These are phyloP conservation scores for Caryopteris hybrid DNA, from an alignment of 305 asterid species.

Conservation along the genomic window DNA sequence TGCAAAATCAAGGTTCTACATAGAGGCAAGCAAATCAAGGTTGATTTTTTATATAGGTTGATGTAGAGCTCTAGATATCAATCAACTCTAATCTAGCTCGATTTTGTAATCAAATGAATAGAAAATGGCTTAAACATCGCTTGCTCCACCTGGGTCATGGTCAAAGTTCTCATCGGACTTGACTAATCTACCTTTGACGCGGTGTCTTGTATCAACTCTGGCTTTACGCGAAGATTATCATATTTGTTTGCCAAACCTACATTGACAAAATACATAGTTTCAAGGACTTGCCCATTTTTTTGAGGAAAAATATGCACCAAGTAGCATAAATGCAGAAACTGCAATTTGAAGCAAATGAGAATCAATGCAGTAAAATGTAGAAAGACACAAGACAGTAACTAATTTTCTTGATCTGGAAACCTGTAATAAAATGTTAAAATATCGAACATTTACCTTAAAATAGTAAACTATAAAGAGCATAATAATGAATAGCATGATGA, in stretches of 20 bases:
- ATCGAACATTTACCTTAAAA: no score
- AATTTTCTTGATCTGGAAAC: no score
- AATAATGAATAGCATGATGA: no score
- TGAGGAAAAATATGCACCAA: background rate
- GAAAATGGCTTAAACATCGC: conserved; percentile 25
- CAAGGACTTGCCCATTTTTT: background rate
- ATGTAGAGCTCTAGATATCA: no score
- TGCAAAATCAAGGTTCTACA: no score
- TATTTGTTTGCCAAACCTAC: conserved; percentile 81
- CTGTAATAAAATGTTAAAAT: no score
- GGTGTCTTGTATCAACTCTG: conserved; percentile 81
- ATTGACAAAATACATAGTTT: background rate
- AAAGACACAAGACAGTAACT: no score
- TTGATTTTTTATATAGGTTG: no score
- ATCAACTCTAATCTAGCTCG: no score
- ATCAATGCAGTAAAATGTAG: background rate
- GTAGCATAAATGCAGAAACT: background rate
- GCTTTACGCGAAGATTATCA: conserved; percentile 87
- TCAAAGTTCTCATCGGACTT: conserved; percentile 66
- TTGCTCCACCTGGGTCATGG: conserved; percentile 40
- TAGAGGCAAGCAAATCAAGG: no score
- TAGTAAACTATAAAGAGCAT: no score
- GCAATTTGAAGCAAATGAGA: background rate
- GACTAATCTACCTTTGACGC: conserved; percentile 86
- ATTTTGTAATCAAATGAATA: no score